A percentile compares a stretch with the other conserved stretches of the same genome.
These are phyloP conservation scores for Dichomitus squalens DNA, from an alignment of 1,284 basidiomycete genomes.

Conservation along the genomic window DNA sequence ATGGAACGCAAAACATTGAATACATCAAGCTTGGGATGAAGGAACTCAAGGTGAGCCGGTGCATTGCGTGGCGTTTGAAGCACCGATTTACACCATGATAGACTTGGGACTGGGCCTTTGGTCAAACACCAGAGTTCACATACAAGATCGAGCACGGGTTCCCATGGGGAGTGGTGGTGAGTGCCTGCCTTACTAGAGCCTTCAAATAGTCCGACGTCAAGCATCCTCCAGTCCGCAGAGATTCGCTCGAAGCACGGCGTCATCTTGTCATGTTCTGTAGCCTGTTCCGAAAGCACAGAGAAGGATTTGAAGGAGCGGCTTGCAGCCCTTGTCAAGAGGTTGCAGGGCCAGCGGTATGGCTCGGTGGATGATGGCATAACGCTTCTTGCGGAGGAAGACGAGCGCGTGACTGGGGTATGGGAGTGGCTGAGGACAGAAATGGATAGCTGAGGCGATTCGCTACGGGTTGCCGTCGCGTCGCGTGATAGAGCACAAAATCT, in stretches of 20 bases:
- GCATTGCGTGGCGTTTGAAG: neutral
- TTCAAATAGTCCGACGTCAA: constrained; percentile 1
- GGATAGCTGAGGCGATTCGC: constrained; percentile 25
- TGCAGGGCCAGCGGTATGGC: constrained; percentile 52
- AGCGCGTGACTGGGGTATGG: constrained; percentile 37
- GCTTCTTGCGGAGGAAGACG: constrained; percentile 14
- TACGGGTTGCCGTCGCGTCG: neutral
- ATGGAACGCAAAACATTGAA: constrained; percentile 45
- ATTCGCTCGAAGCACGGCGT: constrained; percentile 65
- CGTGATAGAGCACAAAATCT: neutral
- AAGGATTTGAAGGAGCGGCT: constrained; percentile 22
- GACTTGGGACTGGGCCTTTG: constrained; percentile 94
- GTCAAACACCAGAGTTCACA: constrained; percentile 94
- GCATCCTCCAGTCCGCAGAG: constrained; percentile 42
- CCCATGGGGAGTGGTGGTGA: constrained; percentile 62
- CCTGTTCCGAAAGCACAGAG: constrained; percentile 27
- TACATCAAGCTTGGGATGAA: constrained; percentile 69
- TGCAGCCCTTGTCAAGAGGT: constrained; percentile 27
- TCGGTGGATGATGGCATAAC: constrained; percentile 39
- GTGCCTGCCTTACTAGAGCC: constrained; percentile 26
- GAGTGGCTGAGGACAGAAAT: constrained; percentile 44
- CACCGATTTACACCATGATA: constrained; percentile 32
- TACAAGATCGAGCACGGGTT: constrained; percentile 55
- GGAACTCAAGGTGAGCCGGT: constrained; percentile 64
- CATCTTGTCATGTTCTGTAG: constrained; percentile 53